Evolutionary conservation across 1,284 basidiomycete species (phyloP).

Genomic region (Schizophyllum commune): DNA sequence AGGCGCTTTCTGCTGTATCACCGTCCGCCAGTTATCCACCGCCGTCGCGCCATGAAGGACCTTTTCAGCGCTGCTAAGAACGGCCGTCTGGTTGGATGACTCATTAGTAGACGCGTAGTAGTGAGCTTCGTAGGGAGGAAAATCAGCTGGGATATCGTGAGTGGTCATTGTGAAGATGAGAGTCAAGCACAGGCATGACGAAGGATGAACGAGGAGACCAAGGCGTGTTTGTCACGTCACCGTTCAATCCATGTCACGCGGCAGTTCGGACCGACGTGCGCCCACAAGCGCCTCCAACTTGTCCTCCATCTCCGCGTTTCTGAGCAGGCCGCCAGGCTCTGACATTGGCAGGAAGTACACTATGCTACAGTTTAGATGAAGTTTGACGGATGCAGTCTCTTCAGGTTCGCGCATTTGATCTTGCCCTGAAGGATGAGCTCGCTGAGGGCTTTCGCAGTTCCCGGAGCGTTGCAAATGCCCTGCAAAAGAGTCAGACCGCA

Average conservation of each 20-base stretch:
- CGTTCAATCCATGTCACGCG: background rate
- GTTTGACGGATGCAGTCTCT: slow-evolving; percentile 35
- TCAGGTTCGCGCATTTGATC: slow-evolving; percentile 41
- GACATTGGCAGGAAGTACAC: background rate
- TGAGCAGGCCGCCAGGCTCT: too few species aligned
- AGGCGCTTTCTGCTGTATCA: background rate
- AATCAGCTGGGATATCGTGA: background rate
- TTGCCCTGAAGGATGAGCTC: slow-evolving; percentile 53
- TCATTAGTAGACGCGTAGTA: background rate
- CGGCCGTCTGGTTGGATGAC: background rate
- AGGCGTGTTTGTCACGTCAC: background rate
- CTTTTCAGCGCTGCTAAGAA: background rate
- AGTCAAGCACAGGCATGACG: background rate
- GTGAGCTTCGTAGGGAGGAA: background rate
- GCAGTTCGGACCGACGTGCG: too few species aligned
- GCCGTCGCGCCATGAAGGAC: background rate
- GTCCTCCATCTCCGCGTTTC: too few species aligned
- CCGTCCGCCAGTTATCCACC: background rate
- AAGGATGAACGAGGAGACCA: background rate
- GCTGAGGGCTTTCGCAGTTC: slow-evolving; percentile 52
- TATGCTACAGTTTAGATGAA: slow-evolving; percentile 19
- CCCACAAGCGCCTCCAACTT: too few species aligned
- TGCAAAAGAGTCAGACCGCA: slow-evolving; percentile 19
- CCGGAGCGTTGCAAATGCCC: slow-evolving; percentile 70
- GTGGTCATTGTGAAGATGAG: background rate